Percentiles rank a stretch among this genome's conserved stretches.
These are phyloP conservation scores for Cystobasidiaceae sp. DNA, from an alignment of 1,284 basidiomycete genomes.

Conservation along the genomic window DNA sequence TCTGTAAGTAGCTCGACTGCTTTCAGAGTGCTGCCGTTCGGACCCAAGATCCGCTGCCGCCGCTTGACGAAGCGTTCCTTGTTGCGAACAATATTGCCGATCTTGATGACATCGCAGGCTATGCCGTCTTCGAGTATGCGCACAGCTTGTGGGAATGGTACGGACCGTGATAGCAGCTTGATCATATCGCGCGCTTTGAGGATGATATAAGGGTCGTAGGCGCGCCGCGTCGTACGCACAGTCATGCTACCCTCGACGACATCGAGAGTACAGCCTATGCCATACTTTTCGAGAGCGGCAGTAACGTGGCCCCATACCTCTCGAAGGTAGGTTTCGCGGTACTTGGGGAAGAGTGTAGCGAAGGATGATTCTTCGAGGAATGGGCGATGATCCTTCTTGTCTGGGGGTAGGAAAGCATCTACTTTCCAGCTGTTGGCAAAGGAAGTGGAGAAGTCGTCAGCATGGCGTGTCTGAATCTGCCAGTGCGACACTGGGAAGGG, in stretches of 20 bases:
- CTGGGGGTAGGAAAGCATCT: slow-evolving; percentile 58
- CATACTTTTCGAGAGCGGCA: slow-evolving; percentile 72
- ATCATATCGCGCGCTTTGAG: slow-evolving; percentile 94
- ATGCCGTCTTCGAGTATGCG: slow-evolving; percentile 86
- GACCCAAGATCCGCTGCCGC: slow-evolving; percentile 92
- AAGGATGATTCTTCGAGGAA: slow-evolving; percentile 96
- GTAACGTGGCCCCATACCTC: slow-evolving; percentile 96
- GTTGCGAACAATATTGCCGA: slow-evolving; percentile 87
- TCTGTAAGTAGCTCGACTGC: slow-evolving; percentile 95
- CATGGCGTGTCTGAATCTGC: too few species aligned
- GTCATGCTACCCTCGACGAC: slow-evolving; percentile 96
- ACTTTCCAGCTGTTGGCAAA: slow-evolving; percentile 67
- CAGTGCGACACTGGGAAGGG: too few species aligned
- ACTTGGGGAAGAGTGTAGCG: slow-evolving; percentile 97
- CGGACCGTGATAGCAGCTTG: slow-evolving; percentile 88
- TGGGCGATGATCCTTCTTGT: slow-evolving; percentile 66
- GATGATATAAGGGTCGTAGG: slow-evolving; percentile 92
- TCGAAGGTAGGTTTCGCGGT: slow-evolving; percentile 91
- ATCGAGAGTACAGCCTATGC: slow-evolving; percentile 85
- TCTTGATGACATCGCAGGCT: slow-evolving; percentile 97
- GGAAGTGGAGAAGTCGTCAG: slow-evolving; percentile 10
- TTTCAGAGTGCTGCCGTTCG: slow-evolving; percentile 93
- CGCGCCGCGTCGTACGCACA: slow-evolving; percentile 92
- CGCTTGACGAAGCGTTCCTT: slow-evolving; percentile 97
- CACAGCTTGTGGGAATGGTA: slow-evolving; percentile 72